Percentiles rank a stretch among this genome's conserved stretches.
phyloP scores from a whole-genome alignment of 2,329 filamentous ascomycete species.

The Aspergillus versicolor region DNA sequence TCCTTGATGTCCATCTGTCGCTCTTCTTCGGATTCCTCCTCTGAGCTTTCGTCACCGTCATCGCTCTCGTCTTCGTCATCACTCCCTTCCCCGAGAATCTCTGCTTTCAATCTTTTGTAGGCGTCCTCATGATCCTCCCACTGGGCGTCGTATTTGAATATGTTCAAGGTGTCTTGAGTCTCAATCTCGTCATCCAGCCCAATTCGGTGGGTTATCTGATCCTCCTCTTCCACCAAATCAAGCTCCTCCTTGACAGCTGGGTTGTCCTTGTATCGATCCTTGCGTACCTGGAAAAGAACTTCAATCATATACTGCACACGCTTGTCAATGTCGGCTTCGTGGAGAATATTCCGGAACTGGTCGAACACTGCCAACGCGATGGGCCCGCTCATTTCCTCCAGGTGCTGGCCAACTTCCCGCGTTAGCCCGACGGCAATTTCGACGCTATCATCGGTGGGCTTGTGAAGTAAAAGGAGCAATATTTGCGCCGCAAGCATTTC shows the following conservation, averaged over 20 bases:
- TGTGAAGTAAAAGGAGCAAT: conserved; percentile 83
- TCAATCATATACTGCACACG: conserved; percentile 99
- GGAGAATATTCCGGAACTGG: conserved; percentile 89
- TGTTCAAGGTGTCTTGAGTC: conserved; percentile 82
- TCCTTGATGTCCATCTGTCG: conserved; percentile 95
- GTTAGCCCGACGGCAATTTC: conserved; percentile 95
- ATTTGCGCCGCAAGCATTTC: conserved; percentile 94
- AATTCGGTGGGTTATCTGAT: conserved; percentile 89
- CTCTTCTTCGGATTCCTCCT: conserved; percentile 73
- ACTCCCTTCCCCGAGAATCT: conserved; percentile 91
- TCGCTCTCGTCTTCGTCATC: conserved; percentile 72
- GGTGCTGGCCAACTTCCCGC: conserved; percentile 86
- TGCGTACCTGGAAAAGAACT: conserved; percentile 92
- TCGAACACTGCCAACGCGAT: conserved; percentile 92
- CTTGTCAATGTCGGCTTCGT: conserved; percentile 97
- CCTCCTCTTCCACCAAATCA: conserved; percentile 94
- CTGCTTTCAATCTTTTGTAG: conserved; percentile 85
- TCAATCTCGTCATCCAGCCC: conserved; percentile 81
- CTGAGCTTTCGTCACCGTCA: conserved; percentile 60
- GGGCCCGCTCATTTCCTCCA: conserved; percentile 90
- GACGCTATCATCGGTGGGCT: conserved; percentile 94
- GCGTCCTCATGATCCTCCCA: conserved; percentile 90
- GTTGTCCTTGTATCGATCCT: conserved; percentile 96
- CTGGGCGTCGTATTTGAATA: conserved; percentile 90
- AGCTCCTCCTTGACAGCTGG: conserved; percentile 87